Evolutionary conservation across 306 rosid species (phyloP).

Genomic region (Hylodesmum podocarpum): DNA sequence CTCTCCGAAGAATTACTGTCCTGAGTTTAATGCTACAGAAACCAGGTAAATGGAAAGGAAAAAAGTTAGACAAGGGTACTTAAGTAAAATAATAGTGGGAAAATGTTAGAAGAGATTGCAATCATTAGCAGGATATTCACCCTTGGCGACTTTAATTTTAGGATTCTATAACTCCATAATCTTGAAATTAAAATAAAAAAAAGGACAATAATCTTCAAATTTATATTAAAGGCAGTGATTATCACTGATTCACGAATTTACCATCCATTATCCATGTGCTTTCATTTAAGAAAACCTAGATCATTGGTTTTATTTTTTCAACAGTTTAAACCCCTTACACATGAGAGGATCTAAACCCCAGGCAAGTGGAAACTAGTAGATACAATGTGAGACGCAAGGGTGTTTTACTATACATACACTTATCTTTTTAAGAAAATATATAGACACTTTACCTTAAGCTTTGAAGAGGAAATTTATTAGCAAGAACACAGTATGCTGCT

Average conservation of each 20-base stretch:
- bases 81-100: background rate
- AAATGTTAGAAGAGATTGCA: conserved; percentile 12
- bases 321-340: background rate
- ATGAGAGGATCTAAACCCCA: background rate
- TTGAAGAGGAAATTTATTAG: conserved; percentile 94
- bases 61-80: background rate
- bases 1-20: conserved; percentile 80
- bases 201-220: background rate
- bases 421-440: no score
- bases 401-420: background rate
- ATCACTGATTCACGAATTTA: background rate
- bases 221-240: background rate
- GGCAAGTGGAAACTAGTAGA: background rate
- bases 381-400: background rate
- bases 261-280: background rate
- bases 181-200: background rate
- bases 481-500: conserved; percentile 83
- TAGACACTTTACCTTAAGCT: conserved; percentile 77
- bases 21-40: conserved; percentile 77
- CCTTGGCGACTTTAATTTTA: background rate
- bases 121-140: background rate
- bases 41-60: conserved; percentile 18
- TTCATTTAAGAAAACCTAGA: background rate
- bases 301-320: background rate
- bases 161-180: background rate